Percentiles rank a stretch among this genome's conserved stretches.
Conservation (phyloP, 352 stramenopile genomes). For the Phytophthora hybrid region DNA sequence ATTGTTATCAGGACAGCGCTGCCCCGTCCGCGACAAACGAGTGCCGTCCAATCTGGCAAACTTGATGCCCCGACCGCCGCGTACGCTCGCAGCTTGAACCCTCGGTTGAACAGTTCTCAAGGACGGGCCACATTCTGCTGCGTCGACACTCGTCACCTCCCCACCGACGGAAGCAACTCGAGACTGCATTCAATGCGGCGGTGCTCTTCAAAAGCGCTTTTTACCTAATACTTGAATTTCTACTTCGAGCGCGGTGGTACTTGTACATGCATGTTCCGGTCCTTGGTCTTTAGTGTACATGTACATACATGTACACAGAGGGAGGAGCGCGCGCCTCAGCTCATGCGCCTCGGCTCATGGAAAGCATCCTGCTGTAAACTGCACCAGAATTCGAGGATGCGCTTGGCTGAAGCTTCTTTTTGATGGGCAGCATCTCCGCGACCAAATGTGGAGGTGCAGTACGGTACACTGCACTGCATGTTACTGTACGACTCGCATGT, state of each 20-base stretch:
- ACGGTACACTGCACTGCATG: too few species aligned
- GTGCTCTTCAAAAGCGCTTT: neutral
- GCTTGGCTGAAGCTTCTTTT: constrained; percentile 6
- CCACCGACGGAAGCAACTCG: constrained; percentile 12
- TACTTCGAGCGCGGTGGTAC: constrained; percentile 2
- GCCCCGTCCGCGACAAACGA: constrained; percentile 19
- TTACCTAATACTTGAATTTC: neutral
- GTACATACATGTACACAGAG: neutral
- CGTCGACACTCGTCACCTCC: constrained; percentile 15
- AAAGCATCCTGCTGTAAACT: constrained; percentile 13
- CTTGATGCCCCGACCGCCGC: constrained; percentile 24
- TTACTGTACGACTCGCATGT: neutral
- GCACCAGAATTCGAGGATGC: constrained; percentile 26
- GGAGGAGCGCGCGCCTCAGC: constrained; percentile 6
- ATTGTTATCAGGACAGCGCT: constrained; percentile 3
- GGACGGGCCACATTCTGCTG: constrained; percentile 13
- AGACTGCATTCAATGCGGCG: neutral
- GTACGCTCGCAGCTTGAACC: constrained; percentile 37
- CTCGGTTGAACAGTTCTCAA: constrained; percentile 30
- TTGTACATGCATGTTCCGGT: neutral
- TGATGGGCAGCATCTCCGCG: constrained; percentile 7
- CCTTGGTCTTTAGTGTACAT: neutral
- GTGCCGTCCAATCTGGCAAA: constrained; percentile 21
- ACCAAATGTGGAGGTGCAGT: neutral
- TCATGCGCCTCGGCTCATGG: constrained; percentile 17